Evolutionary conservation across 805 yeast species (phyloP).

Genomic region (Metschnikowia kofuensis): DNA sequence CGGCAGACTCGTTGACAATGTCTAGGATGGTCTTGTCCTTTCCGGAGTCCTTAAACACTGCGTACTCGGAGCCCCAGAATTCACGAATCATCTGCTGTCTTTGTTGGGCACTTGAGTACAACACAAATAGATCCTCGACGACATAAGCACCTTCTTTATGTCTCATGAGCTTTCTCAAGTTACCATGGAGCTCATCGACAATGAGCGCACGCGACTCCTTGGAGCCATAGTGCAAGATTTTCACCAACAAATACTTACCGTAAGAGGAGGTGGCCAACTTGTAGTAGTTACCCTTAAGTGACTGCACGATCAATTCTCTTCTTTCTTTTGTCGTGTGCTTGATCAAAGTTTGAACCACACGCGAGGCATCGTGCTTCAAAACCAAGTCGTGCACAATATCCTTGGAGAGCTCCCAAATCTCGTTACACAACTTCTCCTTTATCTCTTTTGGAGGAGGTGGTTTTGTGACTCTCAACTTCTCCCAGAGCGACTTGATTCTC

Average conservation of each 20-base stretch:
- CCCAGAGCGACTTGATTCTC: conserved; percentile 86
- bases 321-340: conserved; percentile 80
- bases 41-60: conserved; percentile 78
- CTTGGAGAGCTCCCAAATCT: conserved; percentile 80
- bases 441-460: conserved; percentile 76
- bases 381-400: conserved; percentile 81
- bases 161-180: conserved; percentile 86
- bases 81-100: conserved; percentile 89
- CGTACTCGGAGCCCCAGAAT: conserved; percentile 95
- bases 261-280: conserved; percentile 87
- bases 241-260: conserved; percentile 88
- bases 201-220: conserved; percentile 73
- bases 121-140: conserved; percentile 85
- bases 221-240: conserved; percentile 88
- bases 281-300: conserved; percentile 74
- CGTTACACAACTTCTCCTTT: conserved; percentile 74
- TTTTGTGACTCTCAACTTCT: conserved; percentile 77
- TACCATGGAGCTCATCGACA: conserved; percentile 85
- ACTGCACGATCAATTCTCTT: conserved; percentile 63
- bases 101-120: conserved; percentile 82
- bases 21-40: conserved; percentile 61
- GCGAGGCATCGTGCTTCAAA: conserved; percentile 91
- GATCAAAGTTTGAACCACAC: conserved; percentile 91
- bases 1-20: conserved; percentile 63
- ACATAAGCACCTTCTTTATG: conserved; percentile 98